Evolutionary conservation across 352 stramenopile genomes (phyloP).

Genomic region (Albugo laibachii): DNA sequence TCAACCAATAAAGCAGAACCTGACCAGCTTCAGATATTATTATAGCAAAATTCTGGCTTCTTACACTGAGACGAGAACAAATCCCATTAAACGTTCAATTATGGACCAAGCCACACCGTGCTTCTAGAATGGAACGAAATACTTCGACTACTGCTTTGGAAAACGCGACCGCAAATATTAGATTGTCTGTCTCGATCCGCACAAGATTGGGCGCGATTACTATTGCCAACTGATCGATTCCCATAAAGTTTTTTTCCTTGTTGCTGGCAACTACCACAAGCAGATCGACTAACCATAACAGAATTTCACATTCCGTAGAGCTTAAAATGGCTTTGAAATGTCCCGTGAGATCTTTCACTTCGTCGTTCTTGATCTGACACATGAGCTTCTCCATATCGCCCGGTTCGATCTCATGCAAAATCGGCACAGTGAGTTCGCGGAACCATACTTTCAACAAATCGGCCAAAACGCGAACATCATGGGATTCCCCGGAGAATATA

Average conservation of each 20-base stretch:
- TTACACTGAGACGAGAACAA: too few species aligned
- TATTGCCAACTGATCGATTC: slow-evolving; percentile 78
- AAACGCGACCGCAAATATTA: slow-evolving; percentile 64
- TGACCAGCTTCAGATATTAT: too few species aligned
- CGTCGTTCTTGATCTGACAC: slow-evolving; percentile 14
- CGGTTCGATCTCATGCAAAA: slow-evolving; percentile 55
- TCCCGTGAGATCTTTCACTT: slow-evolving; percentile 27
- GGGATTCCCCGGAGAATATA: slow-evolving; percentile 28
- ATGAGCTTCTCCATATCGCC: slow-evolving; percentile 22
- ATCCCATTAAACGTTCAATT: neutral
- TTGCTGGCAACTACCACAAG: slow-evolving; percentile 46
- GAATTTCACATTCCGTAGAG: slow-evolving; percentile 26
- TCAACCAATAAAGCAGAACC: too few species aligned
- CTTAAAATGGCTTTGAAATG: neutral
- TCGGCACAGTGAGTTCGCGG: slow-evolving; percentile 54
- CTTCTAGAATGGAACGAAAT: slow-evolving; percentile 28
- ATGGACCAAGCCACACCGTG: slow-evolving; percentile 3
- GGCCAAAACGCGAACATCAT: slow-evolving; percentile 67
- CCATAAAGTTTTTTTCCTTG: slow-evolving; percentile 72
- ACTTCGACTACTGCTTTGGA: slow-evolving; percentile 75
- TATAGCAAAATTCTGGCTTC: too few species aligned
- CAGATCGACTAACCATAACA: slow-evolving; percentile 74
- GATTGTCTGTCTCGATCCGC: slow-evolving; percentile 64
- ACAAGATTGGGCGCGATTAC: slow-evolving; percentile 80
- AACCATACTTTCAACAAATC: slow-evolving; percentile 85